phyloP scores from a whole-genome alignment of 2,329 filamentous ascomycete genomes.

The Metarhizium brunneum region DNA sequence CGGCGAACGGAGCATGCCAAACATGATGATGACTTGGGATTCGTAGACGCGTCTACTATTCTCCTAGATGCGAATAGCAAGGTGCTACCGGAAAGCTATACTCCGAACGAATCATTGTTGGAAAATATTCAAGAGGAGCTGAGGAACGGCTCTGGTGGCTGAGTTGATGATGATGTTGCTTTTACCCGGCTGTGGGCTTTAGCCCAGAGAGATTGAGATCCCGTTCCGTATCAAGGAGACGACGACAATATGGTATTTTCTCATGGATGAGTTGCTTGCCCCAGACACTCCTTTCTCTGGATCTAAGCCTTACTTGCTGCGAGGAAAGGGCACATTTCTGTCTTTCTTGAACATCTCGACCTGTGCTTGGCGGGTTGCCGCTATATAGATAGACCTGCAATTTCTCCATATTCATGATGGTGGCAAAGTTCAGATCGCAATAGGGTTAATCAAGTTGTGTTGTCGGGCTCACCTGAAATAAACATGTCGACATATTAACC shows the following conservation, averaged over 20 bases:
- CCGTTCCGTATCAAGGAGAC: background rate
- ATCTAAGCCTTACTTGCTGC: background rate
- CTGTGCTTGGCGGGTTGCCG: too few species aligned
- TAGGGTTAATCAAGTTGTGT: too few species aligned
- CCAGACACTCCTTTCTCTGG: background rate
- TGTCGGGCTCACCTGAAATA: too few species aligned
- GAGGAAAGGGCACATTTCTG: background rate
- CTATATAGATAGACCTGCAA: too few species aligned
- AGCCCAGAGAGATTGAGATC: background rate
- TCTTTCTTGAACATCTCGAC: background rate
- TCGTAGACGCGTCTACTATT: background rate
- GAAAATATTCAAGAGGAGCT: background rate
- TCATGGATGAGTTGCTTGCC: background rate
- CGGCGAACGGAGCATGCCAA: background rate
- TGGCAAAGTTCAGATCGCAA: too few species aligned
- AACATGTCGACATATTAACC: too few species aligned
- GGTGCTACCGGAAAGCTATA: background rate
- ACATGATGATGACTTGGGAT: background rate
- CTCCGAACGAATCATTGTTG: background rate
- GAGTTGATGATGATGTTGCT: background rate
- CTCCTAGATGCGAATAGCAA: background rate
- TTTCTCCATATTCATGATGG: too few species aligned
- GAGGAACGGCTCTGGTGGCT: background rate
- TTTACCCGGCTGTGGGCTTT: background rate
- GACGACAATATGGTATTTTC: background rate